These are phyloP conservation scores for Phytophthora pseudosyringae DNA, from an alignment of 352 stramenopile species.

Conservation along the genomic window DNA sequence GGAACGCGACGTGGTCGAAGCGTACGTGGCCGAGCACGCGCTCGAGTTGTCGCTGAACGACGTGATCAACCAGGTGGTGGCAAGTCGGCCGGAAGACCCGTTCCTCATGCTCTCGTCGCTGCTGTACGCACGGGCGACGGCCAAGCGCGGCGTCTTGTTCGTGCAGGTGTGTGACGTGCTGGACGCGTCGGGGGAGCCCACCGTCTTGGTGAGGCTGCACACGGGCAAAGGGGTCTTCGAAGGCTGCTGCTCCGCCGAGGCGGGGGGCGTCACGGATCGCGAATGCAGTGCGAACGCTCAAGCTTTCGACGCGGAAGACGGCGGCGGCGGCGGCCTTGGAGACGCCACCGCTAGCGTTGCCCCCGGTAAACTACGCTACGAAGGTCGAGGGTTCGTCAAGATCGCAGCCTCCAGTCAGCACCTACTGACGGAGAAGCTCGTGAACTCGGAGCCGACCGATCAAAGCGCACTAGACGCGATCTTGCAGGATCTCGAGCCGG, in stretches of 20 bases:
- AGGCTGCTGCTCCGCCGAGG: constrained; percentile 46
- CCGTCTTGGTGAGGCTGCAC: constrained; percentile 63
- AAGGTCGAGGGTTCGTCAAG: constrained; percentile 44
- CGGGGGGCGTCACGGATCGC: constrained; percentile 45
- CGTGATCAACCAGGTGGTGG: constrained; percentile 76
- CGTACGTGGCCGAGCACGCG: constrained; percentile 73
- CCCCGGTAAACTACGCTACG: constrained; percentile 47
- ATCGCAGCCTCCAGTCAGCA: constrained; percentile 44
- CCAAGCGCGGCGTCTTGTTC: constrained; percentile 72
- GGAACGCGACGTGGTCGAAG: constrained; percentile 79
- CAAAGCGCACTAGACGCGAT: constrained; percentile 49
- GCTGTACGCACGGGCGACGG: constrained; percentile 62
- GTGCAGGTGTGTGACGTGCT: constrained; percentile 65
- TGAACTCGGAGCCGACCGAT: constrained; percentile 52
- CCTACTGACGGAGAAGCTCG: constrained; percentile 49
- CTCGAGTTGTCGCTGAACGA: constrained; percentile 75
- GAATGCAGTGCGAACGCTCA: constrained; percentile 4
- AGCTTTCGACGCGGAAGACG: constrained; percentile 7
- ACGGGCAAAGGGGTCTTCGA: constrained; percentile 77
- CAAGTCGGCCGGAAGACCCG: constrained; percentile 64
- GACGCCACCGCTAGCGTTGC: constrained; percentile 17
- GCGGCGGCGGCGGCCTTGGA: background rate
- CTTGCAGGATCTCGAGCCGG: constrained; percentile 46
- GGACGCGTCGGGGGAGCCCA: constrained; percentile 46
- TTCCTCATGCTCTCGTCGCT: constrained; percentile 74